Percentiles rank a stretch among this genome's conserved stretches.
Evolutionary conservation across 2,329 filamentous ascomycete species (phyloP).

Genomic region (Onygenales sp.): DNA sequence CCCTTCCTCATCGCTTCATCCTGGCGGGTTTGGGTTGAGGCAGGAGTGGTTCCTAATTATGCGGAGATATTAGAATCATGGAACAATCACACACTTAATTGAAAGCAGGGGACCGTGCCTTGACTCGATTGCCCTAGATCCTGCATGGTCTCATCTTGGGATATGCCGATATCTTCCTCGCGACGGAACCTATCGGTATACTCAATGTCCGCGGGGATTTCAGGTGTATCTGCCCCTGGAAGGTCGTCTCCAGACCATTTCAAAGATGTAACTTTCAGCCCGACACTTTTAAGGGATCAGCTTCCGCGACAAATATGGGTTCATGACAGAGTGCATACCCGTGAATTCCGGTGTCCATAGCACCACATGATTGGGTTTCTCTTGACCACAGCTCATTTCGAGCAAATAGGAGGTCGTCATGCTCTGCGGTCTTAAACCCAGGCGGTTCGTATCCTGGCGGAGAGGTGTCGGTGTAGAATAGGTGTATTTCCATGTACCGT

Average conservation of each 20-base stretch:
- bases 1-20: slow-evolving; percentile 19
- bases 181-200: slow-evolving; percentile 18
- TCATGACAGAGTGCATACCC: slow-evolving; percentile 16
- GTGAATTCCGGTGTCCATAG: slow-evolving; percentile 32
- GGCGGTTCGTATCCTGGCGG: slow-evolving; percentile 30
- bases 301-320: not conserved
- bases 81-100: not conserved
- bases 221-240: slow-evolving; percentile 16
- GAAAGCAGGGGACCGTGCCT: not conserved
- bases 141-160: slow-evolving; percentile 1
- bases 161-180: slow-evolving; percentile 19
- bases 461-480: slow-evolving; percentile 36
- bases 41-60: slow-evolving; percentile 8
- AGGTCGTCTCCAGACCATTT: slow-evolving; percentile 20
- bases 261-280: slow-evolving; percentile 25
- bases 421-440: slow-evolving; percentile 27
- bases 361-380: slow-evolving; percentile 22
- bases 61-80: not conserved
- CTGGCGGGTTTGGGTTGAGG: slow-evolving; percentile 16
- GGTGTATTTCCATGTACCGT: slow-evolving; percentile 34
- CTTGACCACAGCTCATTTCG: slow-evolving; percentile 28
- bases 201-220: slow-evolving; percentile 22
- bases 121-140: not conserved
- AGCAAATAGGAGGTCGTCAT: slow-evolving; percentile 27
- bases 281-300: slow-evolving; percentile 20